Evolutionary conservation across 768 basidiomycete genomes (phyloP), one percentile per base, ranked within the genome.

Genomic region (Mycena epipterygia): DNA sequence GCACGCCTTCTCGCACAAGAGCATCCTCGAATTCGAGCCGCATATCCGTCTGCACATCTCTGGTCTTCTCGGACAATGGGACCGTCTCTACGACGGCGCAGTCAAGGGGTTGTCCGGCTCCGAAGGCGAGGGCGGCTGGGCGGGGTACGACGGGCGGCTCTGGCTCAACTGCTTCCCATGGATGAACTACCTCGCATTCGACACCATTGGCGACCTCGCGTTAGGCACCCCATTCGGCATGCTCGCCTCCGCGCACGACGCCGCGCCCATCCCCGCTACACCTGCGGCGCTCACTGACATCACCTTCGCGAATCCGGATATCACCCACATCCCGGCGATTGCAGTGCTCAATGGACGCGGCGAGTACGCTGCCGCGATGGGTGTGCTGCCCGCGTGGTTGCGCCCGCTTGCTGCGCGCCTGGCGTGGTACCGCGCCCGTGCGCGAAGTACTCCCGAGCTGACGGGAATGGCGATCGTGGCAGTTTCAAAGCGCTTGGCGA

Each of bases 211-310:
- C 79, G 94, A 96, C 79, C 87, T 96, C 21, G 92, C 94, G 0
- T 96, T 96, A 74, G 95, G 95, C 2, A 87, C 89, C 2, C 92
- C 95, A 0, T 96, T 97, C 75, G 95, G 94, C 17, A 96, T 97
- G 95, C 83, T 96, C 68, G 74, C 87, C 63, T 87, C 91, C 11
- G 91, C 88, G 30, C 89, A 89, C 64, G 95, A 96, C 74, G 84
- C 89, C 9, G 94, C 92, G 3, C 83, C 90, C 5, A 90, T 93
- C 3, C 91, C 92, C 5, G 84, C 86, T 30, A 83, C 88, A 32
- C 87, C 87, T 29, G 74, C 86, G 64, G 83, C 84, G 13, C 89
- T 87, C 5, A 90, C 93, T 85, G 79, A 85, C 9, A 82, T 85
- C 4, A 80, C 86, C 19, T 77, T 76, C 1, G 72, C 73, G 23